phyloP scores from a whole-genome alignment of 1,139 yeast species.

The Yamadazyma mexicana region DNA sequence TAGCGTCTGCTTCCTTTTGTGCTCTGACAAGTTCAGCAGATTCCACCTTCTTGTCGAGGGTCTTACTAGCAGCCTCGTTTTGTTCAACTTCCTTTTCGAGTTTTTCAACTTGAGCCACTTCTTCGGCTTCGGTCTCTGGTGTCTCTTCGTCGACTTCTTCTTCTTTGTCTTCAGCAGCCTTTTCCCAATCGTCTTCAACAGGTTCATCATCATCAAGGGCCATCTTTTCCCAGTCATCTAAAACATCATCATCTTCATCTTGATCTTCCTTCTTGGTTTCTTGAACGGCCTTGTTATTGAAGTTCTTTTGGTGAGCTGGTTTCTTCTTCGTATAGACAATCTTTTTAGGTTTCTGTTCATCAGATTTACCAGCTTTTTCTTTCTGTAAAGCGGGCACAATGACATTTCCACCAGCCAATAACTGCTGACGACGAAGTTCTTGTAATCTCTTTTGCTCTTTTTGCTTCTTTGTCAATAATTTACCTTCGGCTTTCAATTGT shows the following conservation, averaged over 20 bases:
- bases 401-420: conserved; percentile 70
- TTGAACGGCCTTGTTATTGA: conserved; percentile 22
- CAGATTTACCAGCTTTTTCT: conserved; percentile 20
- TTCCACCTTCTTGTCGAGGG: conserved; percentile 15
- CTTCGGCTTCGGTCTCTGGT: conserved; percentile 15
- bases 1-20: conserved; percentile 9
- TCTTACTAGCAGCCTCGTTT: conserved; percentile 16
- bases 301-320: conserved; percentile 43
- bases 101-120: conserved; percentile 8
- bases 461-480: conserved; percentile 85
- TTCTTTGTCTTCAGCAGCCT: conserved; percentile 29
- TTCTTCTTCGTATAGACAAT: conserved; percentile 78
- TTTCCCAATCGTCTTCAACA: conserved; percentile 51
- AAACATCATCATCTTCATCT: conserved; percentile 50
- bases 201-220: conserved; percentile 49
- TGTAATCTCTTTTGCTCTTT: conserved; percentile 85
- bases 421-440: conserved; percentile 87
- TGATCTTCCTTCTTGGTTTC: conserved; percentile 17
- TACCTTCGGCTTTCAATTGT: conserved; percentile 91
- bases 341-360: conserved; percentile 60
- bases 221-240: conserved; percentile 70
- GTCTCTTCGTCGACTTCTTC: conserved; percentile 19
- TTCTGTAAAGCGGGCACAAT: conserved; percentile 71
- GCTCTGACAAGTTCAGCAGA: conserved; percentile 9
- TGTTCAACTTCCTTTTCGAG: conserved; percentile 18